phyloP scores from a whole-genome alignment of 2,329 filamentous ascomycete species.

The Paracoccidioides brasiliensis region DNA sequence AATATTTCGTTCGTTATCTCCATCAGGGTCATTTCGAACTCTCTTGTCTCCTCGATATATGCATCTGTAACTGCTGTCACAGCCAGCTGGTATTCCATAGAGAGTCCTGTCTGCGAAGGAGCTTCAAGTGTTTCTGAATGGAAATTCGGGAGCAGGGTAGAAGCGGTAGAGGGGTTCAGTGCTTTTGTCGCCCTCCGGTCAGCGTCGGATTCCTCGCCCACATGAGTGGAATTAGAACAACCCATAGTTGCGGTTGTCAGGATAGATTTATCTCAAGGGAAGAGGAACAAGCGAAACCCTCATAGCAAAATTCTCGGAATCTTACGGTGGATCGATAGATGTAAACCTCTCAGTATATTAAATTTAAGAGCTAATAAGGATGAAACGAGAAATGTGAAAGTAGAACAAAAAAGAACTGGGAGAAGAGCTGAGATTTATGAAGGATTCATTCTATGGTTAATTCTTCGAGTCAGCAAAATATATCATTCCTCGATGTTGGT shows the following conservation, averaged over 20 bases:
- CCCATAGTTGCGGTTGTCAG: background rate
- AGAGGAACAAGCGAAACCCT: background rate
- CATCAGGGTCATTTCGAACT: background rate
- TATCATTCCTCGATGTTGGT: background rate
- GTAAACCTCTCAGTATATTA: background rate
- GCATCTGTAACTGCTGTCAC: background rate
- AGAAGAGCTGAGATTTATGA: background rate
- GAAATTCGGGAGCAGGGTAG: background rate
- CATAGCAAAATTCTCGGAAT: background rate
- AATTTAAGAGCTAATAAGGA: background rate
- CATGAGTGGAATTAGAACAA: slow-evolving; percentile 2
- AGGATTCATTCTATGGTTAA: background rate
- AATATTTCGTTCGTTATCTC: background rate
- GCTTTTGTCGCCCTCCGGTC: background rate
- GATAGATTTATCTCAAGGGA: background rate
- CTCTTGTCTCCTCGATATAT: background rate
- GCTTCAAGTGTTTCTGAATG: background rate
- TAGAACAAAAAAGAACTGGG: background rate
- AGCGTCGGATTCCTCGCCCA: background rate
- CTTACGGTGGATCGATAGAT: background rate
- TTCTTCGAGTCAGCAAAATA: background rate
- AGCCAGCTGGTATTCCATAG: background rate
- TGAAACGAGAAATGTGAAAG: background rate
- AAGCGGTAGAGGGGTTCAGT: background rate
- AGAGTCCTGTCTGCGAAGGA: background rate